These are phyloP conservation scores for Desmodesmus armatus DNA, from an alignment of 139 green algal species.

Conservation along the genomic window DNA sequence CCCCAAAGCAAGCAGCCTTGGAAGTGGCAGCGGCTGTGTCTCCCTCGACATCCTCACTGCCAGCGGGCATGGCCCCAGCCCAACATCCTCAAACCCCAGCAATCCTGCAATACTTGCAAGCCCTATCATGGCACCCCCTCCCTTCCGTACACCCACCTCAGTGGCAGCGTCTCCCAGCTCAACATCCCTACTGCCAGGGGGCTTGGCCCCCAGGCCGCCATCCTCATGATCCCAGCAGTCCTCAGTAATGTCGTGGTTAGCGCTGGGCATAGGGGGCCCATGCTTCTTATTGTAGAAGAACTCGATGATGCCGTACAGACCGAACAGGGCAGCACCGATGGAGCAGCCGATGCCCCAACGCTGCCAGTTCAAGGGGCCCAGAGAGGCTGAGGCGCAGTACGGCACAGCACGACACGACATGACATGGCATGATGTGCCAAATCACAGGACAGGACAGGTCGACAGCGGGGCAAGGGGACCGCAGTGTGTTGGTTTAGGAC, in stretches of 20 bases:
- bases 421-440: not conserved
- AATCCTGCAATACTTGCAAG: not conserved
- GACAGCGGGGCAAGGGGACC: too few relatives aligned
- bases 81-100: not conserved
- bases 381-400: not conserved
- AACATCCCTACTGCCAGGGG: not conserved
- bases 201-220: too few relatives aligned
- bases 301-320: not conserved
- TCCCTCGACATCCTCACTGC: too few relatives aligned
- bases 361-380: constrained; percentile 33
- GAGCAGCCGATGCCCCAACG: constrained; percentile 25
- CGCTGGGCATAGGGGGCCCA: not conserved
- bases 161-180: not conserved
- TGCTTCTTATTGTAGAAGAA: constrained; percentile 2
- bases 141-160: not conserved
- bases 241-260: not conserved
- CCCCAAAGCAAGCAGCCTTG: too few relatives aligned
- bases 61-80: too few relatives aligned
- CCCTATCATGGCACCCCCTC: not conserved
- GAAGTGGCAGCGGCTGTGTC: too few relatives aligned
- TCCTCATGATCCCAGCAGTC: not conserved
- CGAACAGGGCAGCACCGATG: constrained; percentile 4
- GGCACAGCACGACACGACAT: not conserved
- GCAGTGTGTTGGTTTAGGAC: not conserved
- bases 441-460: not conserved